These are phyloP conservation scores for Nakazawaea holstii DNA, from an alignment of 805 yeast genomes.

Conservation along the genomic window DNA sequence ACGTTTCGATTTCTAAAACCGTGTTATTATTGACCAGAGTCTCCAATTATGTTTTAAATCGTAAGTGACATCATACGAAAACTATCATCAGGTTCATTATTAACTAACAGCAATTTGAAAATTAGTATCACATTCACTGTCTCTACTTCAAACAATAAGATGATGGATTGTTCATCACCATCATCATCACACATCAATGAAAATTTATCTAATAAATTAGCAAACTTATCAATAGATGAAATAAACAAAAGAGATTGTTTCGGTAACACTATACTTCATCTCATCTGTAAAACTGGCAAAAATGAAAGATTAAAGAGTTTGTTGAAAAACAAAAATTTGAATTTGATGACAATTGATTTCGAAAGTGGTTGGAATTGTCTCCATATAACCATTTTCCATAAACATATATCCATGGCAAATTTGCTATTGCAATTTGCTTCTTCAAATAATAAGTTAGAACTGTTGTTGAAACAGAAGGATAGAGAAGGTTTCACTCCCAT, in stretches of 20 bases:
- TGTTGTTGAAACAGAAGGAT: constrained; percentile 54
- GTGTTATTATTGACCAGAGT: too few relatives aligned
- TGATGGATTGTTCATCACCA: constrained; percentile 1
- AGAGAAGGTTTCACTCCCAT: constrained; percentile 68
- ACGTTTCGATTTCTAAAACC: too few relatives aligned
- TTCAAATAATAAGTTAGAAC: constrained; percentile 16
- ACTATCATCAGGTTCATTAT: too few relatives aligned
- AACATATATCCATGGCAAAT: constrained; percentile 50
- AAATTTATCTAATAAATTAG: constrained; percentile 13
- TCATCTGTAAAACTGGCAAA: constrained; percentile 45
- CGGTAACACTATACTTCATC: constrained; percentile 60
- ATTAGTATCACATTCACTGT: constrained; percentile 10
- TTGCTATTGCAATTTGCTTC: constrained; percentile 24
- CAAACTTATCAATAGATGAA: constrained; percentile 29
- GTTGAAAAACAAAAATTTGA: constrained; percentile 42
- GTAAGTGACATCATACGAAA: too few relatives aligned
- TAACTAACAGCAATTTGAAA: neutral
- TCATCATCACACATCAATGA: constrained; percentile 2
- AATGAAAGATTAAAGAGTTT: constrained; percentile 39
- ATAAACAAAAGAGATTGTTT: constrained; percentile 54
- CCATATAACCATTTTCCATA: constrained; percentile 61
- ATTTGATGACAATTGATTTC: constrained; percentile 45
- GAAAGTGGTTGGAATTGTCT: constrained; percentile 83
- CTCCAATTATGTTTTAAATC: too few relatives aligned
- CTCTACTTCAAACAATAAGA: neutral